Percentiles rank a stretch among this genome's conserved stretches.
These are phyloP conservation scores for Colletotrichum sidae DNA, from an alignment of 2,329 filamentous ascomycete genomes.

Conservation along the genomic window DNA sequence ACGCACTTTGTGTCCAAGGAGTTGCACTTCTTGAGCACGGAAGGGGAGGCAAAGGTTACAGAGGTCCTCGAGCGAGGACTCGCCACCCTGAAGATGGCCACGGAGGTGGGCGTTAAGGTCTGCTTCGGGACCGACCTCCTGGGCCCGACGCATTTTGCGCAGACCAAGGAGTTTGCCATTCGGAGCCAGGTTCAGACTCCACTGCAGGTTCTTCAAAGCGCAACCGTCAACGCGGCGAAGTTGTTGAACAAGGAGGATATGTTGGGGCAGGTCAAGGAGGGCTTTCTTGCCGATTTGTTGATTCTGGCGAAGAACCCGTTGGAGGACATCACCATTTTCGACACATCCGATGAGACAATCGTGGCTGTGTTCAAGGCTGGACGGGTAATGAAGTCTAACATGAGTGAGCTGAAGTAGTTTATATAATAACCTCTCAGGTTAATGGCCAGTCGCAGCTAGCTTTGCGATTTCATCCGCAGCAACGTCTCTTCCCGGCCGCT, in stretches of 20 bases:
- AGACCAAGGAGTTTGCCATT: constrained; percentile 12
- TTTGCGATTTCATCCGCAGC: constrained; percentile 30
- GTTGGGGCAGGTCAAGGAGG: constrained; percentile 62
- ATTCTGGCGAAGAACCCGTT: constrained; percentile 64
- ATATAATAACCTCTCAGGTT: neutral
- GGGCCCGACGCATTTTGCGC: constrained; percentile 38
- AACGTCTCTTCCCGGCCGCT: constrained; percentile 25
- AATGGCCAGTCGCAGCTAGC: neutral
- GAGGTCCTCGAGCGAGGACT: constrained; percentile 61
- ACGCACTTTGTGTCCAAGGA: constrained; percentile 62
- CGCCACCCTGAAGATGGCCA: constrained; percentile 58
- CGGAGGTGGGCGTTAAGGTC: constrained; percentile 64
- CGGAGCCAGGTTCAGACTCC: constrained; percentile 1
- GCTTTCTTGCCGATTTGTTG: constrained; percentile 64
- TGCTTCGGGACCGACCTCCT: constrained; percentile 62
- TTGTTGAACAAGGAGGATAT: constrained; percentile 57
- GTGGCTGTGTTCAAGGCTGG: too few relatives aligned
- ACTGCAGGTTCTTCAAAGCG: constrained; percentile 43
- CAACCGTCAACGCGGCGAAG: constrained; percentile 60
- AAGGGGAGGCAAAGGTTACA: constrained; percentile 59
- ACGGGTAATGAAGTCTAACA: too few relatives aligned
- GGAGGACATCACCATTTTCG: constrained; percentile 63
- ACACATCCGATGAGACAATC: constrained; percentile 38
- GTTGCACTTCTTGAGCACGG: constrained; percentile 54
- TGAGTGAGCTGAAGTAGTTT: too few relatives aligned